Evolutionary conservation across 2,329 filamentous ascomycete species (phyloP), one percentile per base, ranked within the genome.

Genomic region (Fonsecaea multimorphosa): DNA sequence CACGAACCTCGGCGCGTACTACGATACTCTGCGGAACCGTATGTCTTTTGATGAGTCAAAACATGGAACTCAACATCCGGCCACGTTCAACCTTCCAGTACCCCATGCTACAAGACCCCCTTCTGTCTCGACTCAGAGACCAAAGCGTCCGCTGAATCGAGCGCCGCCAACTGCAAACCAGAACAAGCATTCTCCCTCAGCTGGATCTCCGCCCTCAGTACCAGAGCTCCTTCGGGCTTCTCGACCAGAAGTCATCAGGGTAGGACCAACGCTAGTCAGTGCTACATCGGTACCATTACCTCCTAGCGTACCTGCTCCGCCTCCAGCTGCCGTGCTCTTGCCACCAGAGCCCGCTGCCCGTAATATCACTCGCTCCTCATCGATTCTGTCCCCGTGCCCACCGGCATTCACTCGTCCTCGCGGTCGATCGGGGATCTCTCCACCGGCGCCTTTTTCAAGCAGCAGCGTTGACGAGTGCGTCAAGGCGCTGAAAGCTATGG

Each of bases 401-500:
- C 55, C 31, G 4, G n/a, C 58, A 5, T 36, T 56, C 31, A 58
- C 46, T 29, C 29, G 55, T 24, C 55, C 62, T 52, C 54, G 29
- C 19, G 56, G 58, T 32, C 62, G 58, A 34, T 57, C 34, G 3
- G 53, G 44, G 24, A 32, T 27, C 16, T 38, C 58, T 32, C 61
- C 66, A 57, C 46, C 53, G 4, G 24, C 58, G 6, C 63, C 68
- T 14, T 52, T 57, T 27, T 57, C 58, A 22, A 57, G 38, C 63
- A 61, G 46, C 5, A 51, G 27, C 8, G 49, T 71, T 34, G 64
- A 71, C 36, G 74, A 77, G 36, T 83, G 81, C 66, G 74, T 82
- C 34, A 73, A 75, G 9, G 73, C 75, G 8, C 76, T 83, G 22
- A 62, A 75, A 31, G 74, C 70, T 14, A 75, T 83, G 57, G 81